These are phyloP conservation scores for Aspergillus sp. DNA, from an alignment of 2,329 filamentous ascomycete species.

Conservation along the genomic window DNA sequence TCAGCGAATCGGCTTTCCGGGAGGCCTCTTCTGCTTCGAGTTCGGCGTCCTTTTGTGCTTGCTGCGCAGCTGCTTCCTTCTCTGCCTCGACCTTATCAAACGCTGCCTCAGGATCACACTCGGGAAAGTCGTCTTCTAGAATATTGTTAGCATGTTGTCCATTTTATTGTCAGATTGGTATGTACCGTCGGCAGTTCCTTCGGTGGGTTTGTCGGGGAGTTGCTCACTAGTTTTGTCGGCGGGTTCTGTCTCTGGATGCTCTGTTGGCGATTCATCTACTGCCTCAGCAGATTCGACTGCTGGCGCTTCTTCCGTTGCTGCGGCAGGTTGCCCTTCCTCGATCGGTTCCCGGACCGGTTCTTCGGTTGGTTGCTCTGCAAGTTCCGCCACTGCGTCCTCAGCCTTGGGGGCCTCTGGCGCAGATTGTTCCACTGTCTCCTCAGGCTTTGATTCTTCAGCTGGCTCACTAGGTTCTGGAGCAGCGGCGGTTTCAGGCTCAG, in stretches of 20 bases:
- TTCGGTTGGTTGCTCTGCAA: conserved; percentile 10
- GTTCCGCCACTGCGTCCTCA: conserved; percentile 6
- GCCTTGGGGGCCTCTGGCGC: conserved; percentile 11
- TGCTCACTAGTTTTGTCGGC: not conserved
- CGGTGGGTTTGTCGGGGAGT: conserved; percentile 4
- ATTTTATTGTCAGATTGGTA: not conserved
- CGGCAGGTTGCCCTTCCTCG: conserved; percentile 11
- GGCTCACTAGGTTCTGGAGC: conserved; percentile 15
- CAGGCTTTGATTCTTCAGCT: conserved; percentile 1
- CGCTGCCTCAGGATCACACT: conserved; percentile 30
- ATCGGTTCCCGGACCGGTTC: conserved; percentile 14
- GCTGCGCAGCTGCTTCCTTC: conserved; percentile 32
- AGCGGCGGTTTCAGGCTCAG: not conserved
- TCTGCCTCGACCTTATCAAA: conserved; percentile 33
- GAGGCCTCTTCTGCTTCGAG: conserved; percentile 25
- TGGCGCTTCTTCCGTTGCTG: conserved; percentile 11
- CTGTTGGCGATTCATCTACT: not conserved
- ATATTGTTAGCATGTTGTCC: conserved; percentile 13
- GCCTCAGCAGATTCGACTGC: not conserved
- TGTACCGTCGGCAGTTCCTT: conserved; percentile 26
- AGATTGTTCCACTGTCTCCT: conserved; percentile 11
- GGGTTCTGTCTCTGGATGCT: not conserved
- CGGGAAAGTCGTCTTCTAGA: conserved; percentile 36
- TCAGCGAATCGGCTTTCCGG: conserved; percentile 7
- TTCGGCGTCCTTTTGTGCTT: conserved; percentile 33